Conservation (phyloP, 371 early-diverging fungal species). For the Mortierella sp. region DNA sequence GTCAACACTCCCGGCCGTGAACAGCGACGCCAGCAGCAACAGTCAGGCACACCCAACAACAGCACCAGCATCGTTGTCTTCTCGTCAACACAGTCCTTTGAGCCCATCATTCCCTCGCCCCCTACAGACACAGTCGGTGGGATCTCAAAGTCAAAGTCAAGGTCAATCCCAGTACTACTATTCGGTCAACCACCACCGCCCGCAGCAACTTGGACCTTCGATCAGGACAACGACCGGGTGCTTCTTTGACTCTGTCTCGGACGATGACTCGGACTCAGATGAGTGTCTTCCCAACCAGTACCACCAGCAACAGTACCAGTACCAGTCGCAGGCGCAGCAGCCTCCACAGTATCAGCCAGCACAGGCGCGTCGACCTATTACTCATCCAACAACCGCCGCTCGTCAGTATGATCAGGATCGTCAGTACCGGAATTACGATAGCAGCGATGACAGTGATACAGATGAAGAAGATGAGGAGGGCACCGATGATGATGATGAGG, state of each 20-base stretch:
- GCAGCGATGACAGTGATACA: slow-evolving; percentile 19
- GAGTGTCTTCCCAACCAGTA: background rate
- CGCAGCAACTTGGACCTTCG: background rate
- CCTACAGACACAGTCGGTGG: background rate
- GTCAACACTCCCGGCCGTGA: background rate
- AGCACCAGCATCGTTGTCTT: background rate
- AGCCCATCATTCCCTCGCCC: background rate
- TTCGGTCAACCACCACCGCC: background rate
- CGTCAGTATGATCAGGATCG: background rate
- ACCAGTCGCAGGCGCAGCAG: background rate
- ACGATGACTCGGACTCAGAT: slow-evolving; percentile 45
- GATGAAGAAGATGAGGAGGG: slow-evolving; percentile 13
- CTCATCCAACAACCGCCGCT: background rate
- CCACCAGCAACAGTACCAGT: slow-evolving; percentile 10
- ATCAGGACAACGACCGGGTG: slow-evolving; percentile 23
- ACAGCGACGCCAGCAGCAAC: background rate
- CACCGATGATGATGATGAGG: background rate
- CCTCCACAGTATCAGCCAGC: background rate
- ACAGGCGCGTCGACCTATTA: background rate
- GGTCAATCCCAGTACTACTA: background rate
- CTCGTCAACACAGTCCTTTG: background rate
- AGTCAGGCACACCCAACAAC: background rate
- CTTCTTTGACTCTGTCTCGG: slow-evolving; percentile 53
- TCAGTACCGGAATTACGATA: slow-evolving; percentile 11
- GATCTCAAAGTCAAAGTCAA: background rate